These are phyloP conservation scores for Hypomyces perniciosus DNA, from an alignment of 2,329 filamentous ascomycete genomes.

Conservation along the genomic window DNA sequence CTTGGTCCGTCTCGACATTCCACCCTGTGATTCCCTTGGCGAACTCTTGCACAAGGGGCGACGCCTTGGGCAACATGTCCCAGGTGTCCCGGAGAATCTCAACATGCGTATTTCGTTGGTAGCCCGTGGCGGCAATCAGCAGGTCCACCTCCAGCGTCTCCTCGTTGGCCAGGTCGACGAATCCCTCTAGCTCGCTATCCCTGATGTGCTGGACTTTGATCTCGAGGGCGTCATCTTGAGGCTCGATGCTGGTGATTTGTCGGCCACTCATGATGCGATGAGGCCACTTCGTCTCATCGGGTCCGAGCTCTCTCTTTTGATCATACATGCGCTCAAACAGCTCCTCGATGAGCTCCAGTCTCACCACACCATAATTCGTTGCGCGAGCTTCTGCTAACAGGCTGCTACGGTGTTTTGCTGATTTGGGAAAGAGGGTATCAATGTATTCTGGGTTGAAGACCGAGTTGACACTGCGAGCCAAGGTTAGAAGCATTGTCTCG, in stretches of 20 bases:
- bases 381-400: slow-evolving; percentile 64
- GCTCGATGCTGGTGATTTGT: slow-evolving; percentile 57
- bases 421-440: slow-evolving; percentile 66
- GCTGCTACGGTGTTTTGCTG: slow-evolving; percentile 54
- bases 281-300: slow-evolving; percentile 69
- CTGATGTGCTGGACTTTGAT: slow-evolving; percentile 50
- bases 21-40: slow-evolving; percentile 34
- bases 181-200: slow-evolving; percentile 35
- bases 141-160: slow-evolving; percentile 71
- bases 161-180: slow-evolving; percentile 33
- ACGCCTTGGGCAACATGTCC: slow-evolving; percentile 55
- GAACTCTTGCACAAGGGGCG: slow-evolving; percentile 24
- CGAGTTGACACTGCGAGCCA: slow-evolving; percentile 70
- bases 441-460: slow-evolving; percentile 89
- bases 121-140: slow-evolving; percentile 83
- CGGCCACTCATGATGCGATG: slow-evolving; percentile 71
- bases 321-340: slow-evolving; percentile 86
- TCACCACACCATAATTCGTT: slow-evolving; percentile 93
- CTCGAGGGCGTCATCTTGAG: slow-evolving; percentile 45
- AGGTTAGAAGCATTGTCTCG: not conserved
- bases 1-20: slow-evolving; percentile 34
- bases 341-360: slow-evolving; percentile 81
- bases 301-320: slow-evolving; percentile 65
- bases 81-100: slow-evolving; percentile 64
- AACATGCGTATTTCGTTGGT: slow-evolving; percentile 71